Conservation (phyloP, 75 land plant genomes). For the Gnetum montanum region DNA sequence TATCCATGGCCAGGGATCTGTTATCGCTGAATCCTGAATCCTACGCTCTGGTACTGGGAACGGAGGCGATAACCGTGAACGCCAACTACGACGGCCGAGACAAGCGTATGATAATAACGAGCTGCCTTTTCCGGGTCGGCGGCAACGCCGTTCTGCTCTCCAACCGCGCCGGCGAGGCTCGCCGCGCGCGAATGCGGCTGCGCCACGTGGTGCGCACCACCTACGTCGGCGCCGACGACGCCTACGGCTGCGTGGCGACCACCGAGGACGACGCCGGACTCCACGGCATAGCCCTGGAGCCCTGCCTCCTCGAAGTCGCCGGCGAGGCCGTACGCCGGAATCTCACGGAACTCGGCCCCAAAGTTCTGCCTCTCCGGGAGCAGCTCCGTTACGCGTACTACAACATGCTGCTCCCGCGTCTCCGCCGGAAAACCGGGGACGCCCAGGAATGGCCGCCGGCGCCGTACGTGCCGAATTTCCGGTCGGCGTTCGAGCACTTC, state of each 20-base stretch:
- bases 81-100: conserved; percentile 30
- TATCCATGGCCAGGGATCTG: conserved; percentile 49
- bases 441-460: too few relatives aligned
- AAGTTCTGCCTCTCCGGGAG: conserved; percentile 30
- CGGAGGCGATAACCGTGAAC: conserved; percentile 26
- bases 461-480: conserved; percentile 53
- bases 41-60: conserved; percentile 37
- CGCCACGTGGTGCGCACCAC: conserved; percentile 53
- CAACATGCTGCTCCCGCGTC: too few relatives aligned
- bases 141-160: conserved; percentile 49
- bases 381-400: conserved; percentile 11
- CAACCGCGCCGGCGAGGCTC: conserved; percentile 18
- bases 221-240: conserved; percentile 46
- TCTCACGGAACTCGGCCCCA: conserved; percentile 35
- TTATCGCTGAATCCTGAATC: too few relatives aligned
- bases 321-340: conserved; percentile 12
- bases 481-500: conserved; percentile 21
- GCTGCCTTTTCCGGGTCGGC: conserved; percentile 63
- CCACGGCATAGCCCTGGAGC: not conserved
- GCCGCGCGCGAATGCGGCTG: conserved; percentile 34
- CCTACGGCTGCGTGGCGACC: conserved; percentile 40
- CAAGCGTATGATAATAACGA: conserved; percentile 34
- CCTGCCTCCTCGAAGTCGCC: not conserved
- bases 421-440: too few relatives aligned
- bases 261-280: conserved; percentile 47